Percentiles rank a stretch among this genome's conserved stretches.
Conservation (phyloP, 2,329 filamentous ascomycete genomes). For the Ophiocordyceps sinensis region DNA sequence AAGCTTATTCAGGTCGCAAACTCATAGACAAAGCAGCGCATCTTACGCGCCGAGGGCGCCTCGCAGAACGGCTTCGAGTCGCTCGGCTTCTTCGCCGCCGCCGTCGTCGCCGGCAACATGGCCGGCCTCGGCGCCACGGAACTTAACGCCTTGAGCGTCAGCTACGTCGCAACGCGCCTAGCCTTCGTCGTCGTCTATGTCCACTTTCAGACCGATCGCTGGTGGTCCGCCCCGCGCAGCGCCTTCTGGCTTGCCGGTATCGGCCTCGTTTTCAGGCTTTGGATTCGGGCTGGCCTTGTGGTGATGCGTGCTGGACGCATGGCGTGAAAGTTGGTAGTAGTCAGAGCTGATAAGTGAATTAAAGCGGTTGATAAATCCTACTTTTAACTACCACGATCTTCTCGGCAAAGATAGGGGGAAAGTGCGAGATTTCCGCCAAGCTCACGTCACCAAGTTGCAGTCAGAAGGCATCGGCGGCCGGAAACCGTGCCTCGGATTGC, state of each 20-base stretch:
- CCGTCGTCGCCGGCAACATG: conserved; percentile 29
- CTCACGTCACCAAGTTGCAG: too few relatives aligned
- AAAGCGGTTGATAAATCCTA: too few relatives aligned
- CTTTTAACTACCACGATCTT: too few relatives aligned
- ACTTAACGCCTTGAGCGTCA: conserved; percentile 24
- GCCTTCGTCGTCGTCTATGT: conserved; percentile 29
- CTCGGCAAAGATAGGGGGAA: too few relatives aligned
- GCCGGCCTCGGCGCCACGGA: conserved; percentile 20
- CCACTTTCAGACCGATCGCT: conserved; percentile 21
- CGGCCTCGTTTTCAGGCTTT: conserved; percentile 20
- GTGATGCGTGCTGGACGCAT: conserved; percentile 3
- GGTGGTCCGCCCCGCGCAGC: conserved; percentile 21
- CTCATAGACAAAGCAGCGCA: conserved; percentile 34
- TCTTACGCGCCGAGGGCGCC: conserved; percentile 38
- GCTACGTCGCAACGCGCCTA: conserved; percentile 24
- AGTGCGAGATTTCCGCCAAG: too few relatives aligned
- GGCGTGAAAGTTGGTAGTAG: too few relatives aligned
- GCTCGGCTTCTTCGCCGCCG: conserved; percentile 26
- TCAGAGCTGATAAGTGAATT: too few relatives aligned
- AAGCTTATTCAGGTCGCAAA: conserved; percentile 15
- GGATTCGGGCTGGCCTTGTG: conserved; percentile 23
- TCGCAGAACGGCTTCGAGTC: conserved; percentile 29
- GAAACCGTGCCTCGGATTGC: too few relatives aligned
- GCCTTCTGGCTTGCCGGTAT: conserved; percentile 23
- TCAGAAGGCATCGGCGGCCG: too few relatives aligned